Conservation (phyloP, 257 asterid genomes). For the Solanum raphanifolium region DNA sequence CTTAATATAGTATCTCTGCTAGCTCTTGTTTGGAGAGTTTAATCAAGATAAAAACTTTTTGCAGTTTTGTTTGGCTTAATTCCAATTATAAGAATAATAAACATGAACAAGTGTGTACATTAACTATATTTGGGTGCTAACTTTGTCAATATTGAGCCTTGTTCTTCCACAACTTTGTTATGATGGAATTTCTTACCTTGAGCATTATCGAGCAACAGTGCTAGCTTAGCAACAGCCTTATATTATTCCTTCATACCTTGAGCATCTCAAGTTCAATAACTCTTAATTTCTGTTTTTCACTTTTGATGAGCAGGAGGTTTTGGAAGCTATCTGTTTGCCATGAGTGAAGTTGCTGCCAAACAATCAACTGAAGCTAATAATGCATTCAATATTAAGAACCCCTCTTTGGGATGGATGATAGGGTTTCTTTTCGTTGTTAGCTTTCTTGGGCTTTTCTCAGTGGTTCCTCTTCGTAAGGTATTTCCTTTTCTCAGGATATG, state of each 20-base stretch:
- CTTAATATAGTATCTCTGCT: not conserved
- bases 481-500: not conserved
- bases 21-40: not conserved
- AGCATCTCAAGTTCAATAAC: not conserved
- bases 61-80: not conserved
- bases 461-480: slow-evolving; percentile 89
- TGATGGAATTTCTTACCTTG: not conserved
- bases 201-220: not conserved
- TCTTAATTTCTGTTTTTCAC: not conserved
- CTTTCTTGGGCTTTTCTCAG: slow-evolving; percentile 88
- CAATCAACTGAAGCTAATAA: slow-evolving; percentile 45
- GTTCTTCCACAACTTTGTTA: not conserved
- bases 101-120: not conserved
- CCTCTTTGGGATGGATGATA: slow-evolving; percentile 69
- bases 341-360: slow-evolving; percentile 67
- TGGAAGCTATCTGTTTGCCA: slow-evolving; percentile 87
- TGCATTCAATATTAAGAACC: slow-evolving; percentile 49
- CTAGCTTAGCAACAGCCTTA: not conserved
- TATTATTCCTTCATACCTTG: not conserved
- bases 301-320: slow-evolving; percentile 65
- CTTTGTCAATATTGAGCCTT: not conserved
- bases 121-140: not conserved
- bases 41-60: not conserved
- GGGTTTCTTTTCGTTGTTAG: slow-evolving; percentile 90
- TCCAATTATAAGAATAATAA: not conserved